A percentile compares a stretch with the other conserved stretches of the same genome.
Conservation (phyloP, 805 yeast genomes). For the Kuraishia cidri region DNA sequence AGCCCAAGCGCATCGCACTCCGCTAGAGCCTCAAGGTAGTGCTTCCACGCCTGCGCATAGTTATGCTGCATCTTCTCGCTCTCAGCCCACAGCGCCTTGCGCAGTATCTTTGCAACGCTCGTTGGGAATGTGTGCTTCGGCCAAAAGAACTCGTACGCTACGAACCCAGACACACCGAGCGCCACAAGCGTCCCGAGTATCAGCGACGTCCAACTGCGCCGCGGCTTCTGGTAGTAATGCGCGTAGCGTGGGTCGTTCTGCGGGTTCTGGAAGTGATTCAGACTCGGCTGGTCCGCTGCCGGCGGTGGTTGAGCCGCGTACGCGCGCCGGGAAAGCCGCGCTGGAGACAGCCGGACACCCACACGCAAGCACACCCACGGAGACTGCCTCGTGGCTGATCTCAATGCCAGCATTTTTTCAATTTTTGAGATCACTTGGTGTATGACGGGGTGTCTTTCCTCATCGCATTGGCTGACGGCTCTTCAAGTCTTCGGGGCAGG, state of each 20-base stretch:
- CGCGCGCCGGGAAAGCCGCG: too few species aligned
- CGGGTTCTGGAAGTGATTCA: conserved; percentile 1
- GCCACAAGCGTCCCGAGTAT: conserved; percentile 9
- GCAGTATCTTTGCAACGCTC: conserved; percentile 59
- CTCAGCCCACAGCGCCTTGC: conserved; percentile 82
- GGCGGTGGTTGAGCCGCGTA: background rate
- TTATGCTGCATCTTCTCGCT: conserved; percentile 56
- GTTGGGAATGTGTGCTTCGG: conserved; percentile 63
- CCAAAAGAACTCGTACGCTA: conserved; percentile 38
- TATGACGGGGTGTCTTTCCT: too few species aligned
- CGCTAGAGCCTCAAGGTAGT: conserved; percentile 67
- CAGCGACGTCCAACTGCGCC: conserved; percentile 7
- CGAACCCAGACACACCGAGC: conserved; percentile 8
- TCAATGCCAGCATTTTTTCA: too few species aligned
- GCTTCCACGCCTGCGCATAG: conserved; percentile 57
- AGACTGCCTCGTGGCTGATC: too few species aligned
- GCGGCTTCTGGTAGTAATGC: conserved; percentile 8
- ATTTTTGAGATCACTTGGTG: too few species aligned
- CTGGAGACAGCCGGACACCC: too few species aligned
- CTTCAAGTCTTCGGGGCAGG: too few species aligned
- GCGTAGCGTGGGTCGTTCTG: conserved; percentile 7
- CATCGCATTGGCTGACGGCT: too few species aligned
- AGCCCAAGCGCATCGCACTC: conserved; percentile 48
- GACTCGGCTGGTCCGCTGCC: background rate
- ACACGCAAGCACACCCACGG: too few species aligned